Percentiles rank a stretch among this genome's conserved stretches.
These are phyloP conservation scores for Canavalia ensiformis DNA, from an alignment of 306 rosid species.

Conservation along the genomic window DNA sequence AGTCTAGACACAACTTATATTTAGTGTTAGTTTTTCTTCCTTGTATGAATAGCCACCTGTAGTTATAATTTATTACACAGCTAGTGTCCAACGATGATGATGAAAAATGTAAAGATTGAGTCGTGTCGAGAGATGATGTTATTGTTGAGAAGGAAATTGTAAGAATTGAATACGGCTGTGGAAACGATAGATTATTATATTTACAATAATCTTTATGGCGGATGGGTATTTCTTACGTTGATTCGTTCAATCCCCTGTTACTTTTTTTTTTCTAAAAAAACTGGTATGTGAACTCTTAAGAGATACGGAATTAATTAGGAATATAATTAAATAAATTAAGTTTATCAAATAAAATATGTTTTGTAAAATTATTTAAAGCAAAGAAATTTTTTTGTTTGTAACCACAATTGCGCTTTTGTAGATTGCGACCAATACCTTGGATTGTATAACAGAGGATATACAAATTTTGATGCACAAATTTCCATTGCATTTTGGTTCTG, in stretches of 20 bases:
- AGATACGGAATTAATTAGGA: too few relatives aligned
- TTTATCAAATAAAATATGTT: too few relatives aligned
- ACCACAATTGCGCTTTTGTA: too few relatives aligned
- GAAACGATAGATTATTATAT: slow-evolving; percentile 18
- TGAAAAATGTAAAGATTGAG: slow-evolving; percentile 26
- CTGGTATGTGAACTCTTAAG: too few relatives aligned
- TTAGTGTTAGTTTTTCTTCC: slow-evolving; percentile 28
- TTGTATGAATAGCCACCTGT: slow-evolving; percentile 17
- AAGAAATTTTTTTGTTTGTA: too few relatives aligned
- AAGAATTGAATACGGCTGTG: slow-evolving; percentile 28
- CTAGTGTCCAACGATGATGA: slow-evolving; percentile 25
- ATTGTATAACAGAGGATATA: too few relatives aligned
- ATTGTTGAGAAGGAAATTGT: slow-evolving; percentile 19
- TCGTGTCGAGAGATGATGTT: slow-evolving; percentile 2
- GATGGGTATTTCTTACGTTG: background rate
- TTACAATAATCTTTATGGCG: background rate
- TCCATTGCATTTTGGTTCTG: too few relatives aligned
- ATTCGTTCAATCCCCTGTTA: background rate
- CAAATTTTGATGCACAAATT: too few relatives aligned
- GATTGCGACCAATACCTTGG: too few relatives aligned
- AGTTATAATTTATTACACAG: slow-evolving; percentile 30
- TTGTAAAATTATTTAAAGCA: too few relatives aligned
- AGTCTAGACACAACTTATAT: slow-evolving; percentile 16
- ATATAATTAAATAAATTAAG: too few relatives aligned
- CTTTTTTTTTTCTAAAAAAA: too few relatives aligned